Percentiles rank a stretch among this genome's conserved stretches.
These are phyloP conservation scores for Aegilops tauschii DNA, from an alignment of 176 grass and related monocot species.

Conservation along the genomic window DNA sequence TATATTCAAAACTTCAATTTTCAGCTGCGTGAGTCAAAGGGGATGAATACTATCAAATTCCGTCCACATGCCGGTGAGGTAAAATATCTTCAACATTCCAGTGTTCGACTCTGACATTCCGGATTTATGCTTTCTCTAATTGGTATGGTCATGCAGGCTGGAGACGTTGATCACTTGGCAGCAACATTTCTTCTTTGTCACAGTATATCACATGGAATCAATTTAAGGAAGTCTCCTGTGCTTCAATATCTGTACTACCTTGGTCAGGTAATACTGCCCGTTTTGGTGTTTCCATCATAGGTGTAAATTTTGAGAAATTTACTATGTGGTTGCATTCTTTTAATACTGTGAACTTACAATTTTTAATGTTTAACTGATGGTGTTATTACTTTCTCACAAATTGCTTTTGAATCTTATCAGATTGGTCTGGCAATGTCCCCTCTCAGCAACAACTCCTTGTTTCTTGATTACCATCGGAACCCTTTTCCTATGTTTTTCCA, in stretches of 20 bases:
- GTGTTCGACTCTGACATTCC: constrained; percentile 19
- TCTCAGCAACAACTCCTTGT: constrained; percentile 93
- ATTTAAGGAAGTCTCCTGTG: constrained; percentile 93
- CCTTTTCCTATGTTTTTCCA: constrained; percentile 89
- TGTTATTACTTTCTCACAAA: constrained; percentile 9
- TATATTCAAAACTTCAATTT: constrained; percentile 24
- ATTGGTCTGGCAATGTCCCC: constrained; percentile 98
- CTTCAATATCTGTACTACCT: constrained; percentile 99
- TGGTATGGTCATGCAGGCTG: constrained; percentile 55
- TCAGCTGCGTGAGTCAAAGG: constrained; percentile 94
- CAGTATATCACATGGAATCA: constrained; percentile 94
- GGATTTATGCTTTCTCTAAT: constrained; percentile 29
- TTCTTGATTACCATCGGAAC: constrained; percentile 98
- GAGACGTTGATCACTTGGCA: constrained; percentile 89
- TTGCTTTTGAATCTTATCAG: constrained; percentile 50
- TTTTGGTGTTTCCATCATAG: constrained; percentile 10
- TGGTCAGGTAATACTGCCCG: constrained; percentile 60
- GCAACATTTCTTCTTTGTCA: constrained; percentile 87
- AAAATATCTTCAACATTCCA: constrained; percentile 9
- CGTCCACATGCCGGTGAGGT: constrained; percentile 98
- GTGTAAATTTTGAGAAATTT: neutral
- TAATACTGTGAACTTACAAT: neutral
- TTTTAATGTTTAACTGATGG: constrained; percentile 3
- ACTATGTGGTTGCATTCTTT: neutral
- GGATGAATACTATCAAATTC: constrained; percentile 98